Conservation (phyloP, 2,329 filamentous ascomycete genomes). For the Cryphonectria naterciae region DNA sequence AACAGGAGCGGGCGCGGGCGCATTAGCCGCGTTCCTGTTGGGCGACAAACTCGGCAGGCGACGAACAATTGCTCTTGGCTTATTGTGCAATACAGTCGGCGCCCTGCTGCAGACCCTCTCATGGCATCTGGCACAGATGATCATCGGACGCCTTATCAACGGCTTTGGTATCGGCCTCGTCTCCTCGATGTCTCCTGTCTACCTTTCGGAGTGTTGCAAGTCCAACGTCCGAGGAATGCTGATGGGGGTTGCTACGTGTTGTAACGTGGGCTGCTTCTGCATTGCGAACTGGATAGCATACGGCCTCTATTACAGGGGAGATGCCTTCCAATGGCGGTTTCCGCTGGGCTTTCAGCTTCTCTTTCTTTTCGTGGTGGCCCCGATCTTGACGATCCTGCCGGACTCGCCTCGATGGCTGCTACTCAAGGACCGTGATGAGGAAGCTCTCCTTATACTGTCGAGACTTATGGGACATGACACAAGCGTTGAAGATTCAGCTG, state of each 20-base stretch:
- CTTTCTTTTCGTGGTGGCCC: conserved; percentile 41
- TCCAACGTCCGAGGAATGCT: conserved; percentile 47
- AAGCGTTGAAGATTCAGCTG: conserved; percentile 34
- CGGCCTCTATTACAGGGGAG: conserved; percentile 35
- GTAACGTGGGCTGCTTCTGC: conserved; percentile 48
- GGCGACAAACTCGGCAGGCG: conserved; percentile 42
- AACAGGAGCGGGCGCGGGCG: conserved; percentile 40
- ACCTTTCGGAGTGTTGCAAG: conserved; percentile 39
- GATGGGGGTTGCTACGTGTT: conserved; percentile 48
- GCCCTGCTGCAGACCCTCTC: conserved; percentile 41
- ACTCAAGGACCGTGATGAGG: conserved; percentile 56
- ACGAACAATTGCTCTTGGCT: conserved; percentile 39
- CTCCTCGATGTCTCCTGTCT: conserved; percentile 42
- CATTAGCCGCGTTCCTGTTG: conserved; percentile 36
- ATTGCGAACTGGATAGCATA: conserved; percentile 50
- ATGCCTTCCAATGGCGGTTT: conserved; percentile 36
- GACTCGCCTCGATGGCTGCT: conserved; percentile 59
- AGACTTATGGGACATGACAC: conserved; percentile 56
- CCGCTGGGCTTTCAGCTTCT: conserved; percentile 36
- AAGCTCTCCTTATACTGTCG: conserved; percentile 59
- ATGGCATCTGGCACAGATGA: conserved; percentile 45
- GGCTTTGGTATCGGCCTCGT: conserved; percentile 44
- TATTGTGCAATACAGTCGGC: conserved; percentile 40
- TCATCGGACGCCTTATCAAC: conserved; percentile 46
- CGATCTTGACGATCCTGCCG: conserved; percentile 41